Base-by-base conservation (phyloP, 257 asterid species). In the Solanum pimpinellifolium region DNA sequence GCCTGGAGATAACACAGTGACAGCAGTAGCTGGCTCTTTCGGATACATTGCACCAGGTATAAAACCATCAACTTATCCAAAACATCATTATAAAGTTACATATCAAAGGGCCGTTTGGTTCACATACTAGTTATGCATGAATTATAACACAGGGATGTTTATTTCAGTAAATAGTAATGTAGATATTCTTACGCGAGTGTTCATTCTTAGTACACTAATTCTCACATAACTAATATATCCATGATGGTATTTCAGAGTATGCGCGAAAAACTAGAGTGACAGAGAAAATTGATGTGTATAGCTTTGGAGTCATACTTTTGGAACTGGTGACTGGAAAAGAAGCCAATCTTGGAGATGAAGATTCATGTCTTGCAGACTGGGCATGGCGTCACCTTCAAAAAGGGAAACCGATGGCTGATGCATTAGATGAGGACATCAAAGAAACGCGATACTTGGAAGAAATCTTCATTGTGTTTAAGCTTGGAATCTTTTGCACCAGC, bases 251-350 rank as follows among this genome's bases (percentile, higher is more conserved):
- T 83, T 29, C 95, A 97, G 99, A 97, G 90, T 97, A 95, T 65
- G 95, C 95, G 9, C 93, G 91, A 14, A 94, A 96, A 16, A 90
- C 91, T 35, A 91, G 93, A 91, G 98, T 93, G 89, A 92, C 87
- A 10, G 98, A 95, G 95, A 97, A 95, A 94, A 89, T 95, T 39
- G 99, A 97, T 49, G 98, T 97, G 77, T 97, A 92, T 82, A 93
- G 98, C 75, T 97, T 94, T 42, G 99, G 99, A 13, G 98, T 94
- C 86, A 84, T 97, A 81, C 98, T 97, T 72, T 90, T 97, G 65
- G 99, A 97, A 84, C 81, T 95, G 83, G 91, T 93, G 46, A 95
- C 98, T 0, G 97, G 99, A 86, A 92, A 88, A 87, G 97, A 94
- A 90, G 96, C 97, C 18, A 93, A 93, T 23, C 68, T 88, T 13